These are phyloP conservation scores for Xylariaceae sp. DNA, from an alignment of 2,329 filamentous ascomycete species.

Conservation along the genomic window DNA sequence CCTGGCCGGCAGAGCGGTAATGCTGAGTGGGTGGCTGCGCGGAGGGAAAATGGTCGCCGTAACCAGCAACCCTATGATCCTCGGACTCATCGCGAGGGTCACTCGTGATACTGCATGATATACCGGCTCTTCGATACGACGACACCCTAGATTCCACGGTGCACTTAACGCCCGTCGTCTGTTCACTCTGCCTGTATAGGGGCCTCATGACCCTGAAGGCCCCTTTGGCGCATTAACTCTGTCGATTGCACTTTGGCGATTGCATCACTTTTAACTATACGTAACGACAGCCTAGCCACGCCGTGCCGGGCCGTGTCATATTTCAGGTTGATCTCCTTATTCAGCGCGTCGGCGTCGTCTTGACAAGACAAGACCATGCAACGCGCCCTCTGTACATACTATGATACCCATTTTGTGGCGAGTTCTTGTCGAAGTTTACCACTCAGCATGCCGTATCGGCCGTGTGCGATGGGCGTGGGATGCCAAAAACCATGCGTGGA, in stretches of 20 bases:
- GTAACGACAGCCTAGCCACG: not conserved
- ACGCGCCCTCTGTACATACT: conserved; percentile 10
- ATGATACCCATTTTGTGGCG: conserved; percentile 11
- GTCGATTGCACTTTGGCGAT: not conserved
- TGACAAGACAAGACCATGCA: not conserved
- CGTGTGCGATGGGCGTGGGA: conserved; percentile 98
- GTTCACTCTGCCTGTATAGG: not conserved
- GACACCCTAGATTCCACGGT: not conserved
- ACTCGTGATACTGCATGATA: conserved; percentile 1
- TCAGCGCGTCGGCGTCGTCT: not conserved
- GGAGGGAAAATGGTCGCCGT: conserved; percentile 39
- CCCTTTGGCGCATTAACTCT: not conserved
- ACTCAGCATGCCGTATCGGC: conserved; percentile 88
- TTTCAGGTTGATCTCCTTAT: conserved; percentile 13
- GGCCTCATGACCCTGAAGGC: not conserved
- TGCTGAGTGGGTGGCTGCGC: conserved; percentile 46
- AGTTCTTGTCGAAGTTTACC: not conserved
- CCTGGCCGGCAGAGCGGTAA: conserved; percentile 48
- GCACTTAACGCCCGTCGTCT: not conserved
- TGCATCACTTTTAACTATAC: not conserved
- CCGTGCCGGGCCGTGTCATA: not conserved
- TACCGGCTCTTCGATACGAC: not conserved
- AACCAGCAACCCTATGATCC: conserved; percentile 38
- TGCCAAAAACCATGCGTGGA: conserved; percentile 95
- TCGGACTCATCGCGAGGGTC: conserved; percentile 37